Conservation (phyloP, 163 green algal genomes). For the Smithsoniella earleae region DNA sequence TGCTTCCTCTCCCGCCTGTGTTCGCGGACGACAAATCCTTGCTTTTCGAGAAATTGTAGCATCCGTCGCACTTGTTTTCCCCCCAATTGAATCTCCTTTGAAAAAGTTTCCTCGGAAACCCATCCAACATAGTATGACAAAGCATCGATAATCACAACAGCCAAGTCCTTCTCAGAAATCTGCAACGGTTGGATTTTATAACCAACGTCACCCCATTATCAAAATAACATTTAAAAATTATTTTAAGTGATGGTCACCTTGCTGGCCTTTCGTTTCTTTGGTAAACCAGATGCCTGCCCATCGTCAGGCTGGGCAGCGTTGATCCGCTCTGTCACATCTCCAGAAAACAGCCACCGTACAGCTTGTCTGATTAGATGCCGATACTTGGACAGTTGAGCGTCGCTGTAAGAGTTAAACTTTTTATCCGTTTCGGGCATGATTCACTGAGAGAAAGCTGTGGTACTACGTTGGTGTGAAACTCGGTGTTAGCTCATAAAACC, state of each 20-base stretch:
- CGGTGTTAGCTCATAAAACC: too few species aligned
- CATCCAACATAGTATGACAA: not conserved
- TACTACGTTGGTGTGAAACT: too few species aligned
- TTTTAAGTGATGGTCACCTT: too few species aligned
- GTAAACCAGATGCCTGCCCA: not conserved
- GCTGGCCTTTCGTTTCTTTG: not conserved
- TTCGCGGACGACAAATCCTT: slow-evolving; percentile 4
- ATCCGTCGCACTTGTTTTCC: slow-evolving; percentile 9
- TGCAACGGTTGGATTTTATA: not conserved
- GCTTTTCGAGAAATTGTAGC: slow-evolving; percentile 17
- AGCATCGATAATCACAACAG: not conserved
- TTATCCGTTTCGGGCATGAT: too few species aligned
- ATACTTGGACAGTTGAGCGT: slow-evolving; percentile 3
- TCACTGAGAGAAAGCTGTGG: too few species aligned
- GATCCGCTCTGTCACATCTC: not conserved
- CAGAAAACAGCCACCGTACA: not conserved
- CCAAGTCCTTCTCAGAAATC: not conserved
- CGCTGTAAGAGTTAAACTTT: too few species aligned
- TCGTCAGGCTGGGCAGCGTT: not conserved
- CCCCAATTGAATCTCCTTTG: not conserved
- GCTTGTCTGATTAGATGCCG: not conserved
- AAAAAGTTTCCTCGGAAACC: slow-evolving; percentile 11
- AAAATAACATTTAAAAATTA: too few species aligned
- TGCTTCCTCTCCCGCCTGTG: slow-evolving; percentile 21
- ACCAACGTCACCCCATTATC: too few species aligned